These are phyloP conservation scores for Wickerhamomyces alni DNA, from an alignment of 805 yeast genomes.

Conservation along the genomic window DNA sequence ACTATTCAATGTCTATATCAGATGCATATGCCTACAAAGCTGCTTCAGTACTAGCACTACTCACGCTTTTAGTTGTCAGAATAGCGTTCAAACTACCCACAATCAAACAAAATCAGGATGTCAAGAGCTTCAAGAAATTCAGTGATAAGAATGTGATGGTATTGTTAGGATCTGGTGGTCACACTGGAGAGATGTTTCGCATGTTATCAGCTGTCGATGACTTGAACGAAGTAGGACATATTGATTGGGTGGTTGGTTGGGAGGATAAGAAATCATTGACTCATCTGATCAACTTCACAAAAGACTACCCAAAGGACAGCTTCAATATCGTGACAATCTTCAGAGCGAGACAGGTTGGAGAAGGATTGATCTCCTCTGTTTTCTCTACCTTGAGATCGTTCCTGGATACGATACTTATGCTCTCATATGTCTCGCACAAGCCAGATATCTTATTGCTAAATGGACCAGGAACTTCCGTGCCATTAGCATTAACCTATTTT, in stretches of 20 bases:
- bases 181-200: constrained; percentile 92
- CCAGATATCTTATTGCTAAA: constrained; percentile 50
- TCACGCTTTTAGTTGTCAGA: neutral
- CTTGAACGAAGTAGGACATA: constrained; percentile 3
- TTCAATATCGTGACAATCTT: constrained; percentile 29
- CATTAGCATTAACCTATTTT: constrained; percentile 56
- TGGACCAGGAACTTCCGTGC: constrained; percentile 83
- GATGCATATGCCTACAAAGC: neutral
- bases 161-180: constrained; percentile 93
- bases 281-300: constrained; percentile 19
- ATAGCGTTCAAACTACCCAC: constrained; percentile 1
- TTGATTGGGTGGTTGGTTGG: constrained; percentile 35
- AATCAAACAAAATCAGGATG: constrained; percentile 1
- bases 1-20: neutral
- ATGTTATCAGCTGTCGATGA: constrained; percentile 37
- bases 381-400: constrained; percentile 30
- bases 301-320: constrained; percentile 11
- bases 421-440: constrained; percentile 6
- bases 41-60: neutral
- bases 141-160: constrained; percentile 18
- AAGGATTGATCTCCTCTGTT: constrained; percentile 41
- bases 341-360: constrained; percentile 60
- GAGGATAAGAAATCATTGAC: constrained; percentile 46
- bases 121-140: neutral
- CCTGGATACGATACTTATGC: constrained; percentile 4